Conservation (phyloP, 805 yeast genomes). For the Ogataea wickerhamii region DNA sequence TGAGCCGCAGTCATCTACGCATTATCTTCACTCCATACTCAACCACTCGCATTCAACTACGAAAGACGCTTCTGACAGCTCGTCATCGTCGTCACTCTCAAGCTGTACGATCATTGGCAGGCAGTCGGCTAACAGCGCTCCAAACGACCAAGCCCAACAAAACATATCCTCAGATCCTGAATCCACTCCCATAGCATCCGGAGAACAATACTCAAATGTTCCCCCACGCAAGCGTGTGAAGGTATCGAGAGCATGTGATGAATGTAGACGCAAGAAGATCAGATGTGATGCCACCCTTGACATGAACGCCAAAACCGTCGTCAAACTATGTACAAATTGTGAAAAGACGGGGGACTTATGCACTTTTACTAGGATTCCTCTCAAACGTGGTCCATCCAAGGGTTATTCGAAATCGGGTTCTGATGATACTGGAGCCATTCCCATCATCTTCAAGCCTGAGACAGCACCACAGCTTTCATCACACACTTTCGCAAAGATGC, state of each 20-base stretch:
- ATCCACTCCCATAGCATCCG: background rate
- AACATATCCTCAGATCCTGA: background rate
- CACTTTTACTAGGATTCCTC: constrained; percentile 65
- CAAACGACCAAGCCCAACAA: background rate
- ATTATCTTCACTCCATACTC: background rate
- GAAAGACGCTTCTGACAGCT: constrained; percentile 3
- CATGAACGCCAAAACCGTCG: constrained; percentile 41
- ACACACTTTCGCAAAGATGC: constrained; percentile 6
- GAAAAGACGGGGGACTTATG: constrained; percentile 56
- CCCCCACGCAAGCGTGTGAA: constrained; percentile 58
- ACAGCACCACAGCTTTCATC: constrained; percentile 11
- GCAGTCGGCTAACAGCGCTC: background rate
- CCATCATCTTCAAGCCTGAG: constrained; percentile 34
- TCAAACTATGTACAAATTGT: constrained; percentile 60
- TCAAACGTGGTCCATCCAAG: constrained; percentile 77
- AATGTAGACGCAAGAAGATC: constrained; percentile 70
- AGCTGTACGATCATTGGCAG: constrained; percentile 2
- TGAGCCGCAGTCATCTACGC: background rate
- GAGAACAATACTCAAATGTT: constrained; percentile 2
- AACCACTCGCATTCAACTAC: background rate
- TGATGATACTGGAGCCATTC: constrained; percentile 19
- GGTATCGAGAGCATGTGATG: constrained; percentile 79
- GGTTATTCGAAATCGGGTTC: constrained; percentile 48
- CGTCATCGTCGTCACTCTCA: constrained; percentile 8
- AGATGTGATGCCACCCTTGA: constrained; percentile 62